phyloP scores from a whole-genome alignment of 2,329 filamentous ascomycete species.

The Colletotrichum sp. region DNA sequence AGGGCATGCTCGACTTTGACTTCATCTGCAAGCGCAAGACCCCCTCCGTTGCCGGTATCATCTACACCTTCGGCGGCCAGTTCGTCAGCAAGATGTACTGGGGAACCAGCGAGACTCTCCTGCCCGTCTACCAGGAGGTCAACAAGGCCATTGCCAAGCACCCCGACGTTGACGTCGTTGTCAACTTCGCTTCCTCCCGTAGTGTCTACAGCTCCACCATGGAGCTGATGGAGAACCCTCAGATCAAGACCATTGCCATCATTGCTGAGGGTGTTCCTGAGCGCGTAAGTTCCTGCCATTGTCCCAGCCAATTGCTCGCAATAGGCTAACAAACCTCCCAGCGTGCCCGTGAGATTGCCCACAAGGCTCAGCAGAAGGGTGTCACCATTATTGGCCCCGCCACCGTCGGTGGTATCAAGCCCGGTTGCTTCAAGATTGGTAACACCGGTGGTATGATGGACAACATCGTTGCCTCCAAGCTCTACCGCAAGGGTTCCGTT shows the following conservation, averaged over 20 bases:
- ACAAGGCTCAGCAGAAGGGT: conserved; percentile 97
- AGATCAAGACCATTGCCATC: conserved; percentile 98
- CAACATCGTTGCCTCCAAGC: conserved; percentile 99
- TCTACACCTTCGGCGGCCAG: conserved; percentile 99
- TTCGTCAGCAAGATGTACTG: conserved; percentile 99
- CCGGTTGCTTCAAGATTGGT: conserved; percentile 98
- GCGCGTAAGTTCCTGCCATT: conserved; percentile 67
- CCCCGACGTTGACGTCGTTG: conserved; percentile 93
- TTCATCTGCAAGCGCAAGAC: conserved; percentile 99
- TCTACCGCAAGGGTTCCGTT: conserved; percentile 98
- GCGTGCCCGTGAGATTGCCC: conserved; percentile 97
- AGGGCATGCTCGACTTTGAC: conserved; percentile 98
- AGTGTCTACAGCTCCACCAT: conserved; percentile 98
- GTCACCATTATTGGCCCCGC: conserved; percentile 98
- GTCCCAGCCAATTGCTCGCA: not conserved
- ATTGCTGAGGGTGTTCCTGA: conserved; percentile 99
- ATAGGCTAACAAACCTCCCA: conserved; percentile 38
- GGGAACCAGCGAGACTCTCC: conserved; percentile 98
- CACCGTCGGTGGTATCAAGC: conserved; percentile 99
- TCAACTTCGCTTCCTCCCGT: conserved; percentile 99
- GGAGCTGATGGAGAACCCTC: conserved; percentile 96
- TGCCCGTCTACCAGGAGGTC: conserved; percentile 96
- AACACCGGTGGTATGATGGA: conserved; percentile 99
- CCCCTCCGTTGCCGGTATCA: conserved; percentile 97
- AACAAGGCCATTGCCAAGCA: conserved; percentile 96